phyloP scores from a whole-genome alignment of 2,329 filamentous ascomycete genomes.

The Ilyonectria destructans region DNA sequence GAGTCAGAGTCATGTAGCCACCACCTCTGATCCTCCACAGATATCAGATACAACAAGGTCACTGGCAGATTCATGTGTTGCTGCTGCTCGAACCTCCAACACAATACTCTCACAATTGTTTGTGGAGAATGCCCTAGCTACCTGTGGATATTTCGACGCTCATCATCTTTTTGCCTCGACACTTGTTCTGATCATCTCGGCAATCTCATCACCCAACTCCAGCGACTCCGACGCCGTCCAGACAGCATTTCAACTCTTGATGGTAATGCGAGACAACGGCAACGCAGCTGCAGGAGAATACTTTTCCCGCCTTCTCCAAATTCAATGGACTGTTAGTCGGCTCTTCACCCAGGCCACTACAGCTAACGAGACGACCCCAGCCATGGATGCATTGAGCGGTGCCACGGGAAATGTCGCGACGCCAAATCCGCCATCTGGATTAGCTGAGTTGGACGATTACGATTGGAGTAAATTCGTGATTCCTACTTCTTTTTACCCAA shows the following conservation, averaged over 20 bases:
- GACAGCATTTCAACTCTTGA: slow-evolving; percentile 34
- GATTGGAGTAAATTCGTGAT: slow-evolving; percentile 34
- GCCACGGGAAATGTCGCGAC: neutral
- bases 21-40: neutral
- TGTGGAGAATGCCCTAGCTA: slow-evolving; percentile 33
- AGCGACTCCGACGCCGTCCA: slow-evolving; percentile 36
- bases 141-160: slow-evolving; percentile 36
- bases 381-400: neutral
- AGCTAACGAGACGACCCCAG: neutral
- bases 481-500: slow-evolving; percentile 20
- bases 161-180: slow-evolving; percentile 36
- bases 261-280: slow-evolving; percentile 33
- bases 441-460: slow-evolving; percentile 21
- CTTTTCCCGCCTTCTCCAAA: slow-evolving; percentile 31
- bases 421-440: neutral
- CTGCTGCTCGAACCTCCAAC: slow-evolving; percentile 35
- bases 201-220: slow-evolving; percentile 34
- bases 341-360: slow-evolving; percentile 24
- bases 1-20: neutral
- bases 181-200: slow-evolving; percentile 35
- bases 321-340: slow-evolving; percentile 32
- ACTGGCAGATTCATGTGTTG: slow-evolving; percentile 32
- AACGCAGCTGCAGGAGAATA: slow-evolving; percentile 30
- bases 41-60: slow-evolving; percentile 35
- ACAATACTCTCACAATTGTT: slow-evolving; percentile 32